Evolutionary conservation across 2,329 filamentous ascomycete species (phyloP), one percentile per base, ranked within the genome.

Genomic region (Penicillium sp.): DNA sequence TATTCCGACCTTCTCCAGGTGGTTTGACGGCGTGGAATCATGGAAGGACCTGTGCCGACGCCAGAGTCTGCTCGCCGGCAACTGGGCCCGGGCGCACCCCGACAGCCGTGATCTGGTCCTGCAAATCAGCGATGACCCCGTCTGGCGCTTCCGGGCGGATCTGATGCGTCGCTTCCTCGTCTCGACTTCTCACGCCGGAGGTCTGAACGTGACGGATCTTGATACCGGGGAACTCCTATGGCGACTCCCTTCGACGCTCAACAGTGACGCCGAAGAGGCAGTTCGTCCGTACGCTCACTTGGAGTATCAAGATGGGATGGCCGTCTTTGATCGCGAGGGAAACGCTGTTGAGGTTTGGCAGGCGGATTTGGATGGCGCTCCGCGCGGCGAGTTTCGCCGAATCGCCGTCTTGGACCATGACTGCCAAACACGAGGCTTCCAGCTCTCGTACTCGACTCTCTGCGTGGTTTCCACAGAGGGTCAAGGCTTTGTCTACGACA

Each of bases 131-230:
- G 75, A 75, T 49, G 70, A 78, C 56, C 76, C 77, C 0, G 72
- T 82, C 38, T 83, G 81, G 81, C 75, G 80, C 1, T 82, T 83
- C 65, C 73, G 76, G 3, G 74, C 79, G 1, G 81, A 83, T 63
- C 82, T 82, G 67, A 78, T 80, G 64, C 77, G 80, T 35, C 76
- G 81, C 0, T 76, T 82, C 61, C 75, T 82, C 48, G 61, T 83
- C 7, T 82, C 80, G 3, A 83, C 80, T 0, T 79, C 78, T 3
- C 79, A 82, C 47, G 69, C 70, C 15, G 81, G 80, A n/a, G 81
- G 80, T 0, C 60, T 83, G 44, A 75, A 78, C 56, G 80, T 83
- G 46, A 81, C 77, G 5, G 79, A 81, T 64, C 82, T 83, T 77
- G 80, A 83, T 50, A 74, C 75, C 17, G 80, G 79, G 11, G 61